Conservation (phyloP, 805 yeast genomes). For the Brettanomyces bruxellensis region DNA sequence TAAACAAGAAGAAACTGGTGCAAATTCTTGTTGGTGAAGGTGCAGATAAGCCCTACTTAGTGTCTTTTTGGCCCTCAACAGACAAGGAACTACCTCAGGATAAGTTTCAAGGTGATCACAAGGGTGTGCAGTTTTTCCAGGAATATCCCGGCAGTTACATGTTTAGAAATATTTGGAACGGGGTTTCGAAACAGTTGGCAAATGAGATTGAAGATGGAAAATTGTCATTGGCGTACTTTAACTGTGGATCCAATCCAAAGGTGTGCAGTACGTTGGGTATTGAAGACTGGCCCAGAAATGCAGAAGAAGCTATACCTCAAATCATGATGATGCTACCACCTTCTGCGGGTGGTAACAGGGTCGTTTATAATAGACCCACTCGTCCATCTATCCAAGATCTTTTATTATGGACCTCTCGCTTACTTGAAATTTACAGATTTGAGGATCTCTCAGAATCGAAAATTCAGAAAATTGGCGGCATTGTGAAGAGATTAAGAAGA, state of each 20-base stretch:
- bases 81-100: slow-evolving; percentile 29
- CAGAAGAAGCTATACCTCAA: slow-evolving; percentile 12
- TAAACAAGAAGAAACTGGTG: slow-evolving; percentile 32
- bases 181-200: slow-evolving; percentile 39
- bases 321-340: slow-evolving; percentile 42
- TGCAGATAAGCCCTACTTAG: slow-evolving; percentile 37
- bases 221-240: slow-evolving; percentile 41
- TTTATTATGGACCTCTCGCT: slow-evolving; percentile 37
- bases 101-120: slow-evolving; percentile 25
- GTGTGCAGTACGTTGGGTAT: slow-evolving; percentile 48
- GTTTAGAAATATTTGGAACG: slow-evolving; percentile 49
- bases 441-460: slow-evolving; percentile 20
- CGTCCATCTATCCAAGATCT: slow-evolving; percentile 20
- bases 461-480: slow-evolving; percentile 16
- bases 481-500: slow-evolving; percentile 7
- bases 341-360: slow-evolving; percentile 35
- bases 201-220: slow-evolving; percentile 6
- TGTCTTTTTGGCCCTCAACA: slow-evolving; percentile 60
- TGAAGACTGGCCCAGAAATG: slow-evolving; percentile 16
- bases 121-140: slow-evolving; percentile 28
- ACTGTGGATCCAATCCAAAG: slow-evolving; percentile 40
- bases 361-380: slow-evolving; percentile 29
- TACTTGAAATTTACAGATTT: slow-evolving; percentile 36
- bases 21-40: slow-evolving; percentile 42
- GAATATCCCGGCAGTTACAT: slow-evolving; percentile 42